A percentile compares a stretch with the other conserved stretches of the same genome.
These are phyloP conservation scores for Leptographium radiaticola DNA, from an alignment of 2,329 filamentous ascomycete genomes.

Conservation along the genomic window DNA sequence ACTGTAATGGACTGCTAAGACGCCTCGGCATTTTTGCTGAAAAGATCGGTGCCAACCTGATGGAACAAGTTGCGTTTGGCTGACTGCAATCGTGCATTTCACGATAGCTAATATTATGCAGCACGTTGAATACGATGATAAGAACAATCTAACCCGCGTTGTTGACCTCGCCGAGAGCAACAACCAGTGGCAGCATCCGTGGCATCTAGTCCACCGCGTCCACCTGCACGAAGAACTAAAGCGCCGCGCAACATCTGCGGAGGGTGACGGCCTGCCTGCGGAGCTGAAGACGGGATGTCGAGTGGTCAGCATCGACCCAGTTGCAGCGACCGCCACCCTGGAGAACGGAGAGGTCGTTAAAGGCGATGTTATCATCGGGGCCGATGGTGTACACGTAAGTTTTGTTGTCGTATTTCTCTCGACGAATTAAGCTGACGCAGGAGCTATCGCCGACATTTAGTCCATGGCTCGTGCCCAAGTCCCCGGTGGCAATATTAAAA, in stretches of 20 bases:
- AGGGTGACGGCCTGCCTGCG: slow-evolving; percentile 20
- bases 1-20: slow-evolving; percentile 42
- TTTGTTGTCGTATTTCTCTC: not conserved
- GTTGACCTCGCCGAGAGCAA: slow-evolving; percentile 23
- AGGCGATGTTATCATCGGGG: slow-evolving; percentile 38
- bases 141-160: slow-evolving; percentile 7
- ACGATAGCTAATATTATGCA: not conserved
- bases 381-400: slow-evolving; percentile 34
- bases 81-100: no score
- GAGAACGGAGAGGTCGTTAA: slow-evolving; percentile 26
- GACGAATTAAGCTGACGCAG: no score
- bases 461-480: slow-evolving; percentile 17
- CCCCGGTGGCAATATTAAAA: slow-evolving; percentile 6
- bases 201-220: slow-evolving; percentile 41
- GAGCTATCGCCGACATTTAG: not conserved
- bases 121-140: slow-evolving; percentile 2
- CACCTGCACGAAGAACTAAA: slow-evolving; percentile 39
- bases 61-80: slow-evolving; percentile 7
- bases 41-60: slow-evolving; percentile 21
- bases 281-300: slow-evolving; percentile 25
- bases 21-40: slow-evolving; percentile 25
- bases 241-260: slow-evolving; percentile 24
- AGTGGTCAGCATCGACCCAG: slow-evolving; percentile 28
- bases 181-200: slow-evolving; percentile 33
- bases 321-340: slow-evolving; percentile 25